Conservation (phyloP, 208 protist species). For the Leishmania amazonensis region DNA sequence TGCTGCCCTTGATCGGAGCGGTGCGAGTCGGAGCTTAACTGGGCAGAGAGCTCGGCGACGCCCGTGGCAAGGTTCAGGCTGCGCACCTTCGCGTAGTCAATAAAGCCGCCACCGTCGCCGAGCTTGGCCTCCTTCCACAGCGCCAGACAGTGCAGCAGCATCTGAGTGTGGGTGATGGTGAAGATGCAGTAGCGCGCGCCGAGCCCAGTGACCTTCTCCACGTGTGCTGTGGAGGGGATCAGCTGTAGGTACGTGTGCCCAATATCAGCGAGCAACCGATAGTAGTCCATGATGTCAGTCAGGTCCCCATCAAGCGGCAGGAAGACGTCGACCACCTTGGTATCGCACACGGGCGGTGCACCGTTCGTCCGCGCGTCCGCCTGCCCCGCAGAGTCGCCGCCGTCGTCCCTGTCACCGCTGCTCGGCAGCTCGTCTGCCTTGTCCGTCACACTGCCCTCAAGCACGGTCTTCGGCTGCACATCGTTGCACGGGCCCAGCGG, state of each 20-base stretch:
- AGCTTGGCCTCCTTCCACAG: constrained; percentile 18
- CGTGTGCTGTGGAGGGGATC: not conserved
- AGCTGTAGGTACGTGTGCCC: constrained; percentile 24
- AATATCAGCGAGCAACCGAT: constrained; percentile 28
- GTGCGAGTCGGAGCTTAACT: not conserved
- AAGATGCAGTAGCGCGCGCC: constrained; percentile 31
- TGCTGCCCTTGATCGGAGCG: not conserved
- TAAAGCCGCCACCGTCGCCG: constrained; percentile 6
- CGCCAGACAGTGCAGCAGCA: constrained; percentile 28
- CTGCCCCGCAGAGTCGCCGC: not conserved
- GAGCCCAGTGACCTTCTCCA: constrained; percentile 19
- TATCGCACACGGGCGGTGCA: not conserved
- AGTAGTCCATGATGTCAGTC: constrained; percentile 26
- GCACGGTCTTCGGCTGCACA: not conserved
- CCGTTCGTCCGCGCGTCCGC: not conserved
- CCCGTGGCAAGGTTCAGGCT: not conserved
- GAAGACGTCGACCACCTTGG: constrained; percentile 15
- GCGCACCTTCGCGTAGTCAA: constrained; percentile 7
- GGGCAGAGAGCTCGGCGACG: not conserved
- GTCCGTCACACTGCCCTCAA: not conserved
- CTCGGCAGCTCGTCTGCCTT: not conserved
- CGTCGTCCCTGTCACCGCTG: not conserved
- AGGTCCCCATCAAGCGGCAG: constrained; percentile 27
- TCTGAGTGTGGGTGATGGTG: constrained; percentile 31
- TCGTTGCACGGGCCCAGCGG: not conserved